Base-by-base conservation (phyloP, 2,329 filamentous ascomycete genomes). In the Phaeosphaeria sp. region DNA sequence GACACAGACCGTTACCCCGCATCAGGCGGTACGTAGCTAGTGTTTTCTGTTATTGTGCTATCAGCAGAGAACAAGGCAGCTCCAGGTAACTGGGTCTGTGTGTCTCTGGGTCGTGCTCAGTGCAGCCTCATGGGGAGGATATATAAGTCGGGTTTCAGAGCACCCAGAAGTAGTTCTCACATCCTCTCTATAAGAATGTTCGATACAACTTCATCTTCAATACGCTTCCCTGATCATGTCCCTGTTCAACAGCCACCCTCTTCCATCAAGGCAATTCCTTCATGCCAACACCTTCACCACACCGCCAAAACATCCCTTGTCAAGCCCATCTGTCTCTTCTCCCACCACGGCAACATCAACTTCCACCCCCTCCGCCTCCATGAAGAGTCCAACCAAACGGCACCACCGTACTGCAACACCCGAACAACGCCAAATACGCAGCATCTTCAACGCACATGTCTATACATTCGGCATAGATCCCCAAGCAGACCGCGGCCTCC, bases 381-480 rank as follows among this genome's bases (percentile, higher is more conserved):
- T 43, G 18, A 24, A 18, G 11, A 20, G 17, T 8, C 43, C 47
- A 25, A 22, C 27, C 17, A 56, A 52, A 18, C 61, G 61, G 13
- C 63, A 65, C 43, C 56, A 59, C 27, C 64, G 63, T 9, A 67
- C 64, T 11, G 57, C 62, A 48, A 68, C 65, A 22, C 63, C 64
- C 5, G 61, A 66, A 30, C 63, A 68, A 25, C 58, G 51, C 8
- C 49, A 49, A 22, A 47, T 63, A n/a, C 55, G 53, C 13, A 39
- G 48, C 20, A 55, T 49, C 25, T 60, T 52, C 17, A 25, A 54
- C 18, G 55, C 55, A 11, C 58, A 59, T 2, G 27, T 67, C 2
- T 65, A 55, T 48, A 66, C 64, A 3, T 20, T 63, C n/a, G 64
- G 63, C 3, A 67, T 69, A 7, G 57, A 55, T 6, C 63, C 59